Conservation (phyloP, 495 filamentous ascomycete genomes). For the Viridothelium virens region DNA sequence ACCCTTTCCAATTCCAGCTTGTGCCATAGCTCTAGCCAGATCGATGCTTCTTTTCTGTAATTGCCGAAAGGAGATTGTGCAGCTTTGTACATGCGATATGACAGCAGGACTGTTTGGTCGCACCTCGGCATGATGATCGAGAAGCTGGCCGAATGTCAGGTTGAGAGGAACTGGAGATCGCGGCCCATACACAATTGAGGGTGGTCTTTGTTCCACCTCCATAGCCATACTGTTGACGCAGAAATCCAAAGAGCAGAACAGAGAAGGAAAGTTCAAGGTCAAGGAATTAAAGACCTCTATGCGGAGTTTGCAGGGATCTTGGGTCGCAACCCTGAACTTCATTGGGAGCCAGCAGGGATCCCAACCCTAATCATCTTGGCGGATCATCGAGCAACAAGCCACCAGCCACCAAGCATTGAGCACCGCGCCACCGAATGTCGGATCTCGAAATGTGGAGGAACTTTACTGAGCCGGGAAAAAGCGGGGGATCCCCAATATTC, state of each 20-base stretch:
- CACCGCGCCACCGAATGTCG: background rate
- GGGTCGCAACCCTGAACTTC: background rate
- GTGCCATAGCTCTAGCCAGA: constrained; percentile 17
- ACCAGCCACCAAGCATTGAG: background rate
- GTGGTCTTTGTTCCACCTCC: background rate
- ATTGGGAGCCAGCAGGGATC: background rate
- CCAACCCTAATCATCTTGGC: background rate
- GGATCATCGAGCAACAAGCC: background rate
- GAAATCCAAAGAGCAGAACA: background rate
- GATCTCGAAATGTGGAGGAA: constrained; percentile 9
- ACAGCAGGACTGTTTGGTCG: constrained; percentile 18
- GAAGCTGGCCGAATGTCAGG: constrained; percentile 18
- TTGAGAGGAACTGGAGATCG: constrained; percentile 19
- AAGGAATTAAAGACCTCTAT: background rate
- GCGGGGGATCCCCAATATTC: background rate
- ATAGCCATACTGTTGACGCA: constrained; percentile 1
- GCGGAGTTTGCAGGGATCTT: background rate
- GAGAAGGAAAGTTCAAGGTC: constrained; percentile 1
- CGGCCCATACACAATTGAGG: constrained; percentile 20
- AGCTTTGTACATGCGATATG: constrained; percentile 19
- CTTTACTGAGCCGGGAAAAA: constrained; percentile 2
- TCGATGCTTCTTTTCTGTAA: constrained; percentile 16
- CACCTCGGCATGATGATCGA: constrained; percentile 20
- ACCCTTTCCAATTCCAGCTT: constrained; percentile 20
- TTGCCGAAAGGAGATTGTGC: constrained; percentile 13